These are phyloP conservation scores for Xylariaceae sp. DNA, from an alignment of 2,329 filamentous ascomycete genomes.

Conservation along the genomic window DNA sequence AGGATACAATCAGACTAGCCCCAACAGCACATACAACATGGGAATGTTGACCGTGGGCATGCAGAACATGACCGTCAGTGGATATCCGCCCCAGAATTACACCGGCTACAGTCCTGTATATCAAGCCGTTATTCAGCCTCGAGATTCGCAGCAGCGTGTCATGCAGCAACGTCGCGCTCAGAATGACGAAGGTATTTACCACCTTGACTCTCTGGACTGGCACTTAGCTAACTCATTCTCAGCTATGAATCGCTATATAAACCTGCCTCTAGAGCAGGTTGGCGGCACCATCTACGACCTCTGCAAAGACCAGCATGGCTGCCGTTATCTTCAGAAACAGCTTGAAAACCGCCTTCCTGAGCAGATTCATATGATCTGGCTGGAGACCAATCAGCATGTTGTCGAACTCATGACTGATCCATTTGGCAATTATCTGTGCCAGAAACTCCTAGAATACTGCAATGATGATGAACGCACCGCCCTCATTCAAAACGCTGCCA, in stretches of 20 bases:
- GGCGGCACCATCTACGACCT: constrained; percentile 78
- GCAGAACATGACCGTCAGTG: constrained; percentile 49
- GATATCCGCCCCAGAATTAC: constrained; percentile 54
- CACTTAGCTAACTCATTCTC: constrained; percentile 5
- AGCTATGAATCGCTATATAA: constrained; percentile 76
- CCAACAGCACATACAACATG: constrained; percentile 37
- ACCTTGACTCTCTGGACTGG: not conserved
- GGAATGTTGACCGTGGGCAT: constrained; percentile 63
- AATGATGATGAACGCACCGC: constrained; percentile 91
- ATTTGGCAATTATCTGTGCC: constrained; percentile 98
- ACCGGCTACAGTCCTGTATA: constrained; percentile 51
- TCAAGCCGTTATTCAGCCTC: constrained; percentile 44
- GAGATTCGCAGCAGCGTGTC: constrained; percentile 70
- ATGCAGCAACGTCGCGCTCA: constrained; percentile 70
- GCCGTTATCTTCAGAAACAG: constrained; percentile 94
- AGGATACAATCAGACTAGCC: constrained; percentile 29
- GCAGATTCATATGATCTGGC: constrained; percentile 86
- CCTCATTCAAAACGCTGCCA: constrained; percentile 82
- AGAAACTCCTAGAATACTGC: constrained; percentile 94
- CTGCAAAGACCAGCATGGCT: constrained; percentile 98
- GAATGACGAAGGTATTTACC: constrained; percentile 59
- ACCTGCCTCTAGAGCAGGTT: constrained; percentile 74
- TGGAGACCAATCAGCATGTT: constrained; percentile 88
- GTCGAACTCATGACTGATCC: constrained; percentile 98
- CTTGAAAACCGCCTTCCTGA: constrained; percentile 82